Percentiles rank a stretch among this genome's conserved stretches.
phyloP scores from a whole-genome alignment of 2,329 filamentous ascomycete genomes.

The Helotiales sp. region DNA sequence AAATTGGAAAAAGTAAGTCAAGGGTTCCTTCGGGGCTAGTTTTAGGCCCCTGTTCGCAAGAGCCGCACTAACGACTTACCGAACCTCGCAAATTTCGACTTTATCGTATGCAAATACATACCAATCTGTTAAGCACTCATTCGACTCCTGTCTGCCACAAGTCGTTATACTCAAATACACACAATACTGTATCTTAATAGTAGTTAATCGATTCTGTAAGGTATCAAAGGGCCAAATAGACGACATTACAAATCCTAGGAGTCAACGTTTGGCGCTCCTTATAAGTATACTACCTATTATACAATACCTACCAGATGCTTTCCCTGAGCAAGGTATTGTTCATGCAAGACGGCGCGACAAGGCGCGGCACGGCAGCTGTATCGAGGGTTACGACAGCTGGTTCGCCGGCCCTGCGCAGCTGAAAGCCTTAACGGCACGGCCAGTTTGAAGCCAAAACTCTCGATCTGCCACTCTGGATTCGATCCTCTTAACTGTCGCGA shows the following conservation, averaged over 20 bases:
- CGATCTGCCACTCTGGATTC: slow-evolving; percentile 22
- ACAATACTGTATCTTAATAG: background rate
- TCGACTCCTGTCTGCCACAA: background rate
- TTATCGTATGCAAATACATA: background rate
- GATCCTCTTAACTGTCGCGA: slow-evolving; percentile 19
- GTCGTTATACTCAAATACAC: background rate
- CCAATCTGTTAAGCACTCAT: slow-evolving; percentile 2
- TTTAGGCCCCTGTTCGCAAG: slow-evolving; percentile 7
- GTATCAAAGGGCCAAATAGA: slow-evolving; percentile 10
- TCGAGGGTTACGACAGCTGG: slow-evolving; percentile 16
- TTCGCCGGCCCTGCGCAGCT: slow-evolving; percentile 9
- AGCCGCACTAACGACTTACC: slow-evolving; percentile 7
- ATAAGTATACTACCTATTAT: slow-evolving; percentile 14
- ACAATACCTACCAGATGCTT: slow-evolving; percentile 16
- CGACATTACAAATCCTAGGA: slow-evolving; percentile 13
- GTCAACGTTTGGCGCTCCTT: slow-evolving; percentile 10
- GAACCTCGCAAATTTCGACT: slow-evolving; percentile 4
- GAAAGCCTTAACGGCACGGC: slow-evolving; percentile 14
- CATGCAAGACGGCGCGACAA: slow-evolving; percentile 19
- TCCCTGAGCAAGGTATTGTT: slow-evolving; percentile 19
- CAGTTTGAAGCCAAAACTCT: slow-evolving; percentile 22
- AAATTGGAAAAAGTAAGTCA: slow-evolving; percentile 10
- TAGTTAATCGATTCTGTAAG: slow-evolving; percentile 12
- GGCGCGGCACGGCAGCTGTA: slow-evolving; percentile 15
- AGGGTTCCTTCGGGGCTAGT: slow-evolving; percentile 6